phyloP scores from a whole-genome alignment of 225 moss, liverwort and hornwort species.

The Pleurozium schreberi region DNA sequence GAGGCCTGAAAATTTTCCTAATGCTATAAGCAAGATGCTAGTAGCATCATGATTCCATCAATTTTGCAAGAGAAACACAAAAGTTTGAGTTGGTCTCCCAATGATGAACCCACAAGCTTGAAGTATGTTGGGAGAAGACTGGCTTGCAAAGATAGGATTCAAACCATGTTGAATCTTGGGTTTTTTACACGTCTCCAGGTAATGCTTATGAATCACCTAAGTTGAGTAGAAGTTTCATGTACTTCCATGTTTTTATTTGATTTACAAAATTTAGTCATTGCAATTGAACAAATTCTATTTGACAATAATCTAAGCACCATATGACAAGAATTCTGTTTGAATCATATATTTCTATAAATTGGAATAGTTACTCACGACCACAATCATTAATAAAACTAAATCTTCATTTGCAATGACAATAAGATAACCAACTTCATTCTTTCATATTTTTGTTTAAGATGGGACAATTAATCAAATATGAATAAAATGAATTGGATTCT shows the following conservation, averaged over 20 bases:
- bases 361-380: fast-evolving
- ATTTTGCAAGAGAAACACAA: neutral
- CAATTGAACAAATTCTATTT: no score
- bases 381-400: fast-evolving
- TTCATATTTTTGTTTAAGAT: no score
- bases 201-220: fast-evolving
- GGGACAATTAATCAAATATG: fast-evolving
- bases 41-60: neutral
- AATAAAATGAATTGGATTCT: neutral
- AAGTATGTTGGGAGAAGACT: neutral
- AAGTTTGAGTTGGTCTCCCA: neutral
- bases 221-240: fast-evolving
- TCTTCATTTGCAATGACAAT: neutral
- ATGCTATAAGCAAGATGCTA: neutral
- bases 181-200: neutral
- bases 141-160: neutral
- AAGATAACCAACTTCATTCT: no score
- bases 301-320: fast-evolving
- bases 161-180: neutral
- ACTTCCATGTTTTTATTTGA: neutral
- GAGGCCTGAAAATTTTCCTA: no score
- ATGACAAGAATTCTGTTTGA: fast-evolving
- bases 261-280: no score
- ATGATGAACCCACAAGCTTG: neutral
- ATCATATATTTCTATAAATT: neutral